A percentile compares a stretch with the other conserved stretches of the same genome.
Evolutionary conservation across 768 basidiomycete species (phyloP).

Genomic region (Cystobasidium onofrii): DNA sequence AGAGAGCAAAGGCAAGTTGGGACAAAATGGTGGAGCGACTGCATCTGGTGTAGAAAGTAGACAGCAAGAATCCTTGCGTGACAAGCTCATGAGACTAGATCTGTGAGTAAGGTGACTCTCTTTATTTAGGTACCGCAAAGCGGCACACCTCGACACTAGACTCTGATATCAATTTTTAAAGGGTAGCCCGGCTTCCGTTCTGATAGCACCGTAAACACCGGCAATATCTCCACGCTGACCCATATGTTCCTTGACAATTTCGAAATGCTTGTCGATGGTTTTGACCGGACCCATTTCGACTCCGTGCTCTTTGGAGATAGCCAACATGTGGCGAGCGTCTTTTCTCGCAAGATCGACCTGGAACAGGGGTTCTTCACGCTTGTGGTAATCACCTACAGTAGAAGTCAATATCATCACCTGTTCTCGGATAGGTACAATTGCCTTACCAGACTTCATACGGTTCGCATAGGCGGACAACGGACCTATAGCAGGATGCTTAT

Average conservation of each 20-base stretch:
- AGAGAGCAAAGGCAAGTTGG: constrained; percentile 29
- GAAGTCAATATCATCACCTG: not conserved
- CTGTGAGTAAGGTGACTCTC: too few species aligned
- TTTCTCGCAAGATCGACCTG: constrained; percentile 33
- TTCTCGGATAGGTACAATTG: not conserved
- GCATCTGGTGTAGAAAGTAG: not conserved
- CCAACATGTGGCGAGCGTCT: constrained; percentile 30
- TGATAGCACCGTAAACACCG: constrained; percentile 15
- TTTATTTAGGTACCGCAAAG: too few species aligned
- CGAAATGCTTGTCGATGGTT: constrained; percentile 30
- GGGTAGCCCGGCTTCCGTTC: constrained; percentile 10
- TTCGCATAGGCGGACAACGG: constrained; percentile 22
- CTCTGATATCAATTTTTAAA: constrained; percentile 23
- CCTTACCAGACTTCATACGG: constrained; percentile 24
- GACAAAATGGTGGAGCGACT: constrained; percentile 13
- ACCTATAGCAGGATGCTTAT: too few species aligned
- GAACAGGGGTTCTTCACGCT: constrained; percentile 33
- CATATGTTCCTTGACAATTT: constrained; percentile 17
- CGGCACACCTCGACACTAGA: too few species aligned
- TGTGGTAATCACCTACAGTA: constrained; percentile 24
- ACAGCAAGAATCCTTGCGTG: too few species aligned
- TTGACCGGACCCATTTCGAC: constrained; percentile 28
- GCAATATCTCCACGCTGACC: constrained; percentile 30
- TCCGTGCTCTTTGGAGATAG: constrained; percentile 24
- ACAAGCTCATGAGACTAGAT: too few species aligned